phyloP scores from a whole-genome alignment of 176 grass and related monocot species.

The Saccharum spontaneum region DNA sequence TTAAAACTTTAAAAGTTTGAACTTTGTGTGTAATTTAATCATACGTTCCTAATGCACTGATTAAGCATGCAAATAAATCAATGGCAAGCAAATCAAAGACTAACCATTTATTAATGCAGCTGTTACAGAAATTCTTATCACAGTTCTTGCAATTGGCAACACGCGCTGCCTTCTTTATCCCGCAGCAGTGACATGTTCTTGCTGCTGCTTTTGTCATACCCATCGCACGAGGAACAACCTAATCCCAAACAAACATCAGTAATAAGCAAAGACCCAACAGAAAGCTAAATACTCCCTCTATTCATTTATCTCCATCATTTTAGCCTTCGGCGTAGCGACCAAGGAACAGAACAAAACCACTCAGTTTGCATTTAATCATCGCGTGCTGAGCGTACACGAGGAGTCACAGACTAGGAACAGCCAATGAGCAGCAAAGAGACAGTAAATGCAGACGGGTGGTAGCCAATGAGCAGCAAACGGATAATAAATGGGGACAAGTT shows the following conservation, averaged over 20 bases:
- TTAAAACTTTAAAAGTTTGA: not conserved
- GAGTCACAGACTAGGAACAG: too few species aligned
- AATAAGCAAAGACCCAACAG: not conserved
- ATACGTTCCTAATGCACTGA: constrained; percentile 2
- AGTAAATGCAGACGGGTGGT: too few species aligned
- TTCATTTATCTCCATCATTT: too few species aligned
- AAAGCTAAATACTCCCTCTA: too few species aligned
- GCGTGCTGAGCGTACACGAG: too few species aligned
- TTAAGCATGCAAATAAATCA: constrained; percentile 9
- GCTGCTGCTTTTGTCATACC: constrained; percentile 42
- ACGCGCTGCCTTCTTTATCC: constrained; percentile 47
- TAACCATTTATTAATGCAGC: constrained; percentile 86
- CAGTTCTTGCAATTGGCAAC: constrained; percentile 72
- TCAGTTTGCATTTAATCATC: too few species aligned
- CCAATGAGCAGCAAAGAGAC: too few species aligned
- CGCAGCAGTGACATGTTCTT: constrained; percentile 72
- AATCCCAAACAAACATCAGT: constrained; percentile 10
- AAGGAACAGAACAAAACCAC: too few species aligned
- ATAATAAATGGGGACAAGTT: too few species aligned
- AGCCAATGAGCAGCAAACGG: too few species aligned
- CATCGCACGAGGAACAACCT: constrained; percentile 71
- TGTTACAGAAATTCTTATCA: constrained; percentile 71
- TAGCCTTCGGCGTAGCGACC: too few species aligned
- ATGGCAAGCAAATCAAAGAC: not conserved
- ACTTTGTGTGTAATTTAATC: not conserved